Evolutionary conservation across 176 grass and related monocot species (phyloP), one percentile per base, ranked within the genome.

Genomic region (Themeda triandra): DNA sequence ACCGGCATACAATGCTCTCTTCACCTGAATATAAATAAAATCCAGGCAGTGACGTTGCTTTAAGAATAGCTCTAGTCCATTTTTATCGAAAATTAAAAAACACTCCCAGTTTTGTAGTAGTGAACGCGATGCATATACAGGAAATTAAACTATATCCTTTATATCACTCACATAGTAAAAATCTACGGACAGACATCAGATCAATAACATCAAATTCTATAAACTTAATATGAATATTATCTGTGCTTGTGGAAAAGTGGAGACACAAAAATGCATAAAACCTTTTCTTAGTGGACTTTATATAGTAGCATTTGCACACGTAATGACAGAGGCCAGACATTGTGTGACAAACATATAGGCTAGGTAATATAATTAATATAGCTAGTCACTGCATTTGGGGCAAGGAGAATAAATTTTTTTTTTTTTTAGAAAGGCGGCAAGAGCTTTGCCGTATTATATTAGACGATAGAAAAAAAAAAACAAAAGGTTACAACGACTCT

Each of bases 131-230:
- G 25, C 42, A 15, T 23, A 66, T 73, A 60, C 19, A 59, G 48
- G 7, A 66, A 86, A 82, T 83, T 83, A 82, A 86, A 82, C 73
- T 73, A 72, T 51, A 39, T 11, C 23, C 46, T 86, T 78, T 73
- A 73, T 78, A 78, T 74, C 82, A 62, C 53, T 83, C 84, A 35
- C 30, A 91, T 69, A 75, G 75, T 79, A 25, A 33, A 44, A 71
- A 84, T 84, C 76, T 56, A 64, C 23, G 69, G 75, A 84, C 69
- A 36, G 87, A 74, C 80, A 63, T 87, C 68, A 40, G 37, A 69
- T 90, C 79, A 79, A 19, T 28, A 67, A 59, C 56, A 83, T 44
- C 46, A 86, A 78, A 64, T 44, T 73, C 45, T 12, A 73, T 23
- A 80, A 80, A 39, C 63, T 48, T 48, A 67, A 46, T 29, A 83